Conservation (phyloP, 805 yeast genomes). For the Yamadazyma endophytica region DNA sequence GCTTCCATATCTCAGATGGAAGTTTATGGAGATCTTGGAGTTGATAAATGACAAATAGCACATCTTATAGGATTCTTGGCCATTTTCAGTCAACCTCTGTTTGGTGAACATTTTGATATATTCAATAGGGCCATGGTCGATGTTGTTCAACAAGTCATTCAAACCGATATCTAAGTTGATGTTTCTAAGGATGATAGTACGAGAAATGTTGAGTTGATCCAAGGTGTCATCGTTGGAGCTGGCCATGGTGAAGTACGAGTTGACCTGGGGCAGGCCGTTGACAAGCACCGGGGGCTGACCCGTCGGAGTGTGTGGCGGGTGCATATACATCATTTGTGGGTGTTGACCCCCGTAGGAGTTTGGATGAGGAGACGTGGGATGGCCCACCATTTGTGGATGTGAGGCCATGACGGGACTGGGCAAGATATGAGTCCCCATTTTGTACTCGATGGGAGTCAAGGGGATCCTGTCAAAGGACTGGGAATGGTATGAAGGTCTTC, state of each 20-base stretch:
- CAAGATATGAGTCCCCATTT: slow-evolving; percentile 57
- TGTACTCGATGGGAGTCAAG: slow-evolving; percentile 54
- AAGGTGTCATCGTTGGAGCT: slow-evolving; percentile 14
- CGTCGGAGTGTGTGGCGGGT: too few relatives aligned
- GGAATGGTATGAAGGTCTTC: slow-evolving; percentile 4
- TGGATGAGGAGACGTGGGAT: too few relatives aligned
- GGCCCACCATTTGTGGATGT: too few relatives aligned
- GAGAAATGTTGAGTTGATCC: slow-evolving; percentile 32
- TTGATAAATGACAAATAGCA: slow-evolving; percentile 36
- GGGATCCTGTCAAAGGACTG: slow-evolving; percentile 3
- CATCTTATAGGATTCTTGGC: slow-evolving; percentile 14
- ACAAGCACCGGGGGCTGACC: too few relatives aligned
- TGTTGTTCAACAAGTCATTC: slow-evolving; percentile 36
- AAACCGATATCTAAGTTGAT: slow-evolving; percentile 21
- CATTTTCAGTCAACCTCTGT: slow-evolving; percentile 6
- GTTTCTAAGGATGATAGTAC: slow-evolving; percentile 33
- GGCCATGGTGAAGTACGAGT: slow-evolving; percentile 9
- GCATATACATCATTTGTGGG: too few relatives aligned
- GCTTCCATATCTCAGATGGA: slow-evolving; percentile 30
- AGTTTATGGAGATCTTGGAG: slow-evolving; percentile 27
- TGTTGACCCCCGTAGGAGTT: too few relatives aligned
- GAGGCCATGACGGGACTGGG: slow-evolving; percentile 61
- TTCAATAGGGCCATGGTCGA: slow-evolving; percentile 62
- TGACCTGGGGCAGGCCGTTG: slow-evolving; percentile 8
- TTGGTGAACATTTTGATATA: slow-evolving; percentile 43